phyloP scores from a whole-genome alignment of 495 filamentous ascomycete genomes.

The Aspergillus biplanus region DNA sequence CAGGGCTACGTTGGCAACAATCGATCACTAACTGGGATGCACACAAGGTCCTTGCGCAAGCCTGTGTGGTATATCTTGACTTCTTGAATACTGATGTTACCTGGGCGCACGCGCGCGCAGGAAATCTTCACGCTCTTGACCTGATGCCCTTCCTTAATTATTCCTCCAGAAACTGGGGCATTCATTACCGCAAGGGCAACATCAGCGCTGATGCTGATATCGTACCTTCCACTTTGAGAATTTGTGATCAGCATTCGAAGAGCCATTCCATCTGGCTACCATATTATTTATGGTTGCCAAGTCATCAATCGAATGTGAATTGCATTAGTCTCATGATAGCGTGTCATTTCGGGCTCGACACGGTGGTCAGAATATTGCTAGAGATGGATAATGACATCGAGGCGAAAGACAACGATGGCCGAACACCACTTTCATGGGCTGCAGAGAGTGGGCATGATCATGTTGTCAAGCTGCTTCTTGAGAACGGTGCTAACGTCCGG shows the following conservation, averaged over 20 bases:
- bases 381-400: neutral
- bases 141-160: too few relatives aligned
- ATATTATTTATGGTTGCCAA: neutral
- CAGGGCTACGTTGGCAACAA: neutral
- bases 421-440: neutral
- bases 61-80: neutral
- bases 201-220: neutral
- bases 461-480: too few relatives aligned
- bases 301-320: too few relatives aligned
- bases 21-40: neutral
- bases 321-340: conserved; percentile 6
- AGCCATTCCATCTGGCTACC: neutral
- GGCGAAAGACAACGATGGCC: neutral
- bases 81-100: too few relatives aligned
- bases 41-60: neutral
- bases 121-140: too few relatives aligned
- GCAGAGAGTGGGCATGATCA: conserved; percentile 8
- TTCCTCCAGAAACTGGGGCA: neutral
- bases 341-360: neutral
- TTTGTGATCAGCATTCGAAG: neutral
- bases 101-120: too few relatives aligned
- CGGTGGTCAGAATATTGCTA: conserved; percentile 1
- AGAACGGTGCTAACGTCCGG: neutral
- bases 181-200: neutral
- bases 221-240: neutral